These are phyloP conservation scores for Epichloe sp. DNA, from an alignment of 2,329 filamentous ascomycete genomes.

Conservation along the genomic window DNA sequence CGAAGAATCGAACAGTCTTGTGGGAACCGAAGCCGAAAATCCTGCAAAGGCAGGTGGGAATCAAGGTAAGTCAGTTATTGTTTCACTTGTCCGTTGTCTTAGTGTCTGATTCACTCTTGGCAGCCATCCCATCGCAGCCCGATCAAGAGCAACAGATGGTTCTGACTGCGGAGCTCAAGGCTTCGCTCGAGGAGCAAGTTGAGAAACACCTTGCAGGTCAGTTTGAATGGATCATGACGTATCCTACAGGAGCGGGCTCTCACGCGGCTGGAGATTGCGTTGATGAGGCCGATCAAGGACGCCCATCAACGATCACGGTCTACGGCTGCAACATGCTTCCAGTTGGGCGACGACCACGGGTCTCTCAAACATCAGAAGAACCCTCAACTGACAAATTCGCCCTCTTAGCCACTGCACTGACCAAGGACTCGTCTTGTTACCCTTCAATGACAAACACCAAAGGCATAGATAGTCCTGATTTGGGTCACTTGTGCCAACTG, in stretches of 20 bases:
- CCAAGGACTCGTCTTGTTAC: constrained; percentile 11
- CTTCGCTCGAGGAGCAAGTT: constrained; percentile 16
- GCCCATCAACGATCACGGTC: constrained; percentile 8
- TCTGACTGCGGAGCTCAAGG: not conserved
- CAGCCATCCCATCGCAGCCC: not conserved
- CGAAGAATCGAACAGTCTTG: constrained; percentile 14
- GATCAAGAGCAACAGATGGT: not conserved
- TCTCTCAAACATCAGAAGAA: not conserved
- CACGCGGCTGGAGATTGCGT: constrained; percentile 9
- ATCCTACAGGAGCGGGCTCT: constrained; percentile 18
- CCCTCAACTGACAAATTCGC: constrained; percentile 26
- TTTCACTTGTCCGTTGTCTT: not conserved
- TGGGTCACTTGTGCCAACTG: constrained; percentile 2
- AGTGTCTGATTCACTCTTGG: not conserved
- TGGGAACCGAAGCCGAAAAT: not conserved
- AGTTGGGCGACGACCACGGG: not conserved
- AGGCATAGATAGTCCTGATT: constrained; percentile 1
- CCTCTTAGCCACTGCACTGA: constrained; percentile 34
- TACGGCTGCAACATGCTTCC: constrained; percentile 41
- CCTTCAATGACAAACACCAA: constrained; percentile 9
- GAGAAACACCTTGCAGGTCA: constrained; percentile 32
- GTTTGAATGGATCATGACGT: constrained; percentile 36
- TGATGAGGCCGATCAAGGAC: constrained; percentile 1
- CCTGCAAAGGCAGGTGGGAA: not conserved
- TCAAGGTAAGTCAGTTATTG: not conserved